Percentiles rank a stretch among this genome's conserved stretches.
Evolutionary conservation across 2,329 filamentous ascomycete species (phyloP).

Genomic region (Paecilomyces variotii): DNA sequence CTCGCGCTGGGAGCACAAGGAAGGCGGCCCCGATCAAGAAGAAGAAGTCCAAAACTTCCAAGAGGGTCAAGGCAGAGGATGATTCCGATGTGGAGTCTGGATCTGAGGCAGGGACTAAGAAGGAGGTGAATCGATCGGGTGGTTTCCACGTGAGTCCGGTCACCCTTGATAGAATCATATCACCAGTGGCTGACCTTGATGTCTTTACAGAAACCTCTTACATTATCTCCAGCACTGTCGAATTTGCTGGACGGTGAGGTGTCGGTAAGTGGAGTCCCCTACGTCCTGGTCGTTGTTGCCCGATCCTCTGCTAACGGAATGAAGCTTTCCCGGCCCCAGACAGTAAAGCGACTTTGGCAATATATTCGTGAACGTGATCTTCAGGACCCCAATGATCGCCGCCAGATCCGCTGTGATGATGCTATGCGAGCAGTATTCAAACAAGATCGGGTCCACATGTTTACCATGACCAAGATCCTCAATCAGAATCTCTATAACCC

Average conservation of each 20-base stretch:
- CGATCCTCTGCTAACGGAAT: slow-evolving; percentile 12
- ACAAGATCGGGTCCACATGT: slow-evolving; percentile 88
- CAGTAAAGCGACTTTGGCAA: slow-evolving; percentile 92
- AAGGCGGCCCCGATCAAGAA: slow-evolving; percentile 56
- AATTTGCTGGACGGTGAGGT: slow-evolving; percentile 37
- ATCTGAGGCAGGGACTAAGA: slow-evolving; percentile 44
- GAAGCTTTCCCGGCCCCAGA: slow-evolving; percentile 84
- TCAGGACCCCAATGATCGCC: slow-evolving; percentile 84
- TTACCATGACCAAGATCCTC: slow-evolving; percentile 97
- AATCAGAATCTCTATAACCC: slow-evolving; percentile 81
- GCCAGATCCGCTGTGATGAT: slow-evolving; percentile 89
- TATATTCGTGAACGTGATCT: slow-evolving; percentile 85
- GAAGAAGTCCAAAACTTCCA: slow-evolving; percentile 50
- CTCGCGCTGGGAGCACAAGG: slow-evolving; percentile 61
- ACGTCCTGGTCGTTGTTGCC: background rate
- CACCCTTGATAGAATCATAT: background rate
- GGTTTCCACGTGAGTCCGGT: slow-evolving; percentile 67
- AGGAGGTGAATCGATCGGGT: slow-evolving; percentile 67
- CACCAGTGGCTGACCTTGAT: slow-evolving; percentile 2
- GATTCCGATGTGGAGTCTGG: slow-evolving; percentile 69
- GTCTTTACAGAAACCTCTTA: slow-evolving; percentile 35
- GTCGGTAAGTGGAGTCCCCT: slow-evolving; percentile 25
- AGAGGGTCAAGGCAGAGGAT: slow-evolving; percentile 68
- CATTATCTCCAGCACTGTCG: slow-evolving; percentile 37
- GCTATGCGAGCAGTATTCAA: slow-evolving; percentile 90